Conservation (phyloP, 257 asterid species). For the Plantago ovata region DNA sequence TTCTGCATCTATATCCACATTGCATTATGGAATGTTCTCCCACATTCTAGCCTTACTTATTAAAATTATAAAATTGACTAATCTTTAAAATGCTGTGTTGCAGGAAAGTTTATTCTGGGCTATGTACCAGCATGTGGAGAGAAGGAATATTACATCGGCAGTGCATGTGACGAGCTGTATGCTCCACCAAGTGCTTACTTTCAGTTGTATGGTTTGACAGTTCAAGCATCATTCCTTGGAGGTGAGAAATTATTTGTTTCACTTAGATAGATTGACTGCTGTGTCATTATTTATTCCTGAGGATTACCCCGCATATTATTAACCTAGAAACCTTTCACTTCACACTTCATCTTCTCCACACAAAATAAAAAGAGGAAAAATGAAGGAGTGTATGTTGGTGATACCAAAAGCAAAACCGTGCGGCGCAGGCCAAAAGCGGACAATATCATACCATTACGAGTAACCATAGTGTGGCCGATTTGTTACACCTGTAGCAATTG, state of each 20-base stretch:
- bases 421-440: no score
- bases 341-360: no score
- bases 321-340: no score
- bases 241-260: conserved; percentile 35
- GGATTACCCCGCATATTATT: no score
- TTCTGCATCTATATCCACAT: neutral
- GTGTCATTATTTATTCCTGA: neutral
- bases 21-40: conserved; percentile 13
- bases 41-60: neutral
- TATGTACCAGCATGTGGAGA: conserved; percentile 84
- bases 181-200: conserved; percentile 97
- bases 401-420: no score
- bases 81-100: neutral
- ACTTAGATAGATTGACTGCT: neutral
- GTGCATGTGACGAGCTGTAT: conserved; percentile 91
- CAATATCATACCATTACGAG: no score
- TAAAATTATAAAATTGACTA: no score
- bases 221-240: conserved; percentile 93
- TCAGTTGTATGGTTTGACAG: conserved; percentile 83
- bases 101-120: conserved; percentile 83
- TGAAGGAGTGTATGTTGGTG: no score
- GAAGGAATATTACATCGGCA: conserved; percentile 88
- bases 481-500: neutral
- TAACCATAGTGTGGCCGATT: no score
- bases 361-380: no score